A percentile compares a stretch with the other conserved stretches of the same genome.
Evolutionary conservation across 2,329 filamentous ascomycete genomes (phyloP).

Genomic region (Blastomyces silverae): DNA sequence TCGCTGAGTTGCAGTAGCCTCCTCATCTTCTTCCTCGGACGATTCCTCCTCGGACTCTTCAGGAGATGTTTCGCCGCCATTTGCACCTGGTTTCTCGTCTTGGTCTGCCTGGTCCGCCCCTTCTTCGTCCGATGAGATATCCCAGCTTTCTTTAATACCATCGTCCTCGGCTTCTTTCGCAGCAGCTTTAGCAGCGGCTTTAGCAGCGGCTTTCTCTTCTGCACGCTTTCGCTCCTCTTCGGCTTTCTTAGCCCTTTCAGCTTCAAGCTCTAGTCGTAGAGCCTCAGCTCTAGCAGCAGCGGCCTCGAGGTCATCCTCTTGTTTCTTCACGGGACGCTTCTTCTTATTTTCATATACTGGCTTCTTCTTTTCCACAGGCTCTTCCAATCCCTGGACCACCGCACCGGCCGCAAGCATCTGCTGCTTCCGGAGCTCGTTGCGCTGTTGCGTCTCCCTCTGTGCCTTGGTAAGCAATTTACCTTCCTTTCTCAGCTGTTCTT

Average conservation of each 20-base stretch:
- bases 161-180: conserved; percentile 73
- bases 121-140: conserved; percentile 56
- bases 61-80: conserved; percentile 42
- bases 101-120: conserved; percentile 36
- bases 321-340: conserved; percentile 62
- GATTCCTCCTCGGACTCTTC: conserved; percentile 53
- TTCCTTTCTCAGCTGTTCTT: conserved; percentile 45
- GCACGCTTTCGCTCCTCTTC: conserved; percentile 39
- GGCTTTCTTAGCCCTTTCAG: conserved; percentile 52
- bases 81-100: conserved; percentile 26
- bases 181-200: conserved; percentile 62
- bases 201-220: conserved; percentile 69
- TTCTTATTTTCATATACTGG: conserved; percentile 60
- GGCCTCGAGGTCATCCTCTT: conserved; percentile 49
- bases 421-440: conserved; percentile 45
- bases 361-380: conserved; percentile 66
- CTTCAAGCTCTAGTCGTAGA: conserved; percentile 47
- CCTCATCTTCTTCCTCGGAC: conserved; percentile 61
- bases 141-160: conserved; percentile 90
- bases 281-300: conserved; percentile 43
- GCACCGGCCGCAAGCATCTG: conserved; percentile 46
- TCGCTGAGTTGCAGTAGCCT: conserved; percentile 62
- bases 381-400: conserved; percentile 41
- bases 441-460: conserved; percentile 43
- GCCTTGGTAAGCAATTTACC: conserved; percentile 47